Conservation (phyloP, 2,329 filamentous ascomycete genomes). For the Colletotrichum lentis region DNA sequence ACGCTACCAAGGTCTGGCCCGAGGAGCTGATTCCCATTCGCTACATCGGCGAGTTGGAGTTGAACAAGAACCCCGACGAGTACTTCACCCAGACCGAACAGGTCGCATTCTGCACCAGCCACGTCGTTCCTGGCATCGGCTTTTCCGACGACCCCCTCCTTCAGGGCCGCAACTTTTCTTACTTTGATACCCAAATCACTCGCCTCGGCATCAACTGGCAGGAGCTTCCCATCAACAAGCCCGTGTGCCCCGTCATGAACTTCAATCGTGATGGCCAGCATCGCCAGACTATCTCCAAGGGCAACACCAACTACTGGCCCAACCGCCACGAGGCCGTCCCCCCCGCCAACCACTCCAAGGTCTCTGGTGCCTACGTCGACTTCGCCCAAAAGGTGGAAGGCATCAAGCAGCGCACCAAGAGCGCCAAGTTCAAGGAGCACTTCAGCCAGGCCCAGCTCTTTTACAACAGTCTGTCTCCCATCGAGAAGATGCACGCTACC, state of each 20-base stretch:
- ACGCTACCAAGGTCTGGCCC: conserved; percentile 87
- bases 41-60: conserved; percentile 80
- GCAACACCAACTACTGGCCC: conserved; percentile 81
- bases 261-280: conserved; percentile 78
- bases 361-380: conserved; percentile 74
- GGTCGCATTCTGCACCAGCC: conserved; percentile 81
- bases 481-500: conserved; percentile 71
- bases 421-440: conserved; percentile 80
- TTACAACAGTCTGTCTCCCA: conserved; percentile 76
- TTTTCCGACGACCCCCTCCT: conserved; percentile 78
- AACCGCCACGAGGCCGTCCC: conserved; percentile 72
- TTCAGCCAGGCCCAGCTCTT: conserved; percentile 82
- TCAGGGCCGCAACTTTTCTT: conserved; percentile 76
- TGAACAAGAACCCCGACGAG: conserved; percentile 82
- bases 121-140: conserved; percentile 80
- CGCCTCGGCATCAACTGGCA: conserved; percentile 79
- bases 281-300: conserved; percentile 76
- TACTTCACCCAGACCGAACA: conserved; percentile 87
- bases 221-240: conserved; percentile 79
- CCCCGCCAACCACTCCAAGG: conserved; percentile 60
- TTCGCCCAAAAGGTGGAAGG: conserved; percentile 71
- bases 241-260: conserved; percentile 78
- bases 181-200: conserved; percentile 73
- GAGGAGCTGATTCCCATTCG: conserved; percentile 78
- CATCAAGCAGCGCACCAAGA: conserved; percentile 74